Base-by-base conservation (phyloP, 768 basidiomycete species). In the Trametes maxima region DNA sequence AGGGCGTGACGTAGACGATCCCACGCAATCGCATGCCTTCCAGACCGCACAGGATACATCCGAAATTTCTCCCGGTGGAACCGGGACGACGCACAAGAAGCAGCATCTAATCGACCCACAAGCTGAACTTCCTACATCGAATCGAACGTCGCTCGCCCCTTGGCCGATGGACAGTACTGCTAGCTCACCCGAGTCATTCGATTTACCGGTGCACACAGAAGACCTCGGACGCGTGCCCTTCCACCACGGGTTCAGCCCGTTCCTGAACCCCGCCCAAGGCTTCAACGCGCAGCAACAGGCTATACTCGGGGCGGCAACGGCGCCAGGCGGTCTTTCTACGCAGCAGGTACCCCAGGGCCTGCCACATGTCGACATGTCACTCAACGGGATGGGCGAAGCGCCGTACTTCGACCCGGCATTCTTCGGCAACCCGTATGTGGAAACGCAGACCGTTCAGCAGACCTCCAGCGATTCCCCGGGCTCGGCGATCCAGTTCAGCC, bases 221-320 rank as follows among this genome's bases (percentile, higher is more conserved):
- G 35, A 82, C 70, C 22, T 72, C 58, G 60, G 81, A 71, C n/a
- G 79, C 68, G 77, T 80, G 78, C 39, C 76, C 61, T 66, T 82
- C 79, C 52, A 82, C 69, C 16, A 73, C 72, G 33, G 54, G 0
- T 54, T 59, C 51, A 54, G 39, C 46, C n/a, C 63, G 12, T 42
- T 42, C 19, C 24, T 49, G 56, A 52, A 36, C 22, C 42, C 44
- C 19, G 40, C 19, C 19, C 11, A 24, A 47, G 17, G 25, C 24
- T 11, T 33, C 4, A 33, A 33, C 28, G 28, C 28, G 8, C 8
- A 8, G 28, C 28, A 33, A 11, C 40, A 13, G 40, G 14, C 40
- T 4, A 11, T 42, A 11, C 37, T 16, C 37, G 40, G 17, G 49
- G 33, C 36, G 7, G 35, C 3, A 25, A 17, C 36, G 16, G 17